phyloP scores from a whole-genome alignment of 306 rosid genomes.

The Vachellia pachyceras region DNA sequence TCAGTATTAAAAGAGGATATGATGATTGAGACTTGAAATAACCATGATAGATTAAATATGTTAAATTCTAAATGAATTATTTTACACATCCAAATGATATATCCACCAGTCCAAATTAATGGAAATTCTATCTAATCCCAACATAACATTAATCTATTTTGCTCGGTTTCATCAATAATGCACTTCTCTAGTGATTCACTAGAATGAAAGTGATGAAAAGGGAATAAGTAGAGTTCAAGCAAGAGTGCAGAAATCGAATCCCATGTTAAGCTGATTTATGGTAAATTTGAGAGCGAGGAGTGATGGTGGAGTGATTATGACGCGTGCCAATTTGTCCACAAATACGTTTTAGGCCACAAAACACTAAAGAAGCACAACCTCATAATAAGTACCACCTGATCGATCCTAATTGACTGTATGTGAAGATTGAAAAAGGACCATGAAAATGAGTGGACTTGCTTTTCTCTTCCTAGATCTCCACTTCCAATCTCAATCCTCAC shows the following conservation, averaged over 20 bases:
- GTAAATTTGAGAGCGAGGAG: background rate
- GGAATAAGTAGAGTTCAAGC: background rate
- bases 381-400: background rate
- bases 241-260: background rate
- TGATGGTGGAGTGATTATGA: background rate
- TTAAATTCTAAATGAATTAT: background rate
- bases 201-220: background rate
- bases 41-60: no score
- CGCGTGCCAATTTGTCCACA: background rate
- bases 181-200: background rate
- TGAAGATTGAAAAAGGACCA: background rate
- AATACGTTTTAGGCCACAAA: background rate
- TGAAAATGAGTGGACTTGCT: background rate
- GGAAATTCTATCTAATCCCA: background rate
- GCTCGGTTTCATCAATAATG: background rate
- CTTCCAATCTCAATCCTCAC: no score
- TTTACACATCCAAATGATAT: no score
- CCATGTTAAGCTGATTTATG: background rate
- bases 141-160: background rate
- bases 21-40: no score
- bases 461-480: no score
- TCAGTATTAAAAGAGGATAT: no score
- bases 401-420: no score
- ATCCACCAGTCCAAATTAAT: no score
- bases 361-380: background rate